Percentiles rank a stretch among this genome's conserved stretches.
These are phyloP conservation scores for Fusarium lateritium DNA, from an alignment of 2,329 filamentous ascomycete species.

Conservation along the genomic window DNA sequence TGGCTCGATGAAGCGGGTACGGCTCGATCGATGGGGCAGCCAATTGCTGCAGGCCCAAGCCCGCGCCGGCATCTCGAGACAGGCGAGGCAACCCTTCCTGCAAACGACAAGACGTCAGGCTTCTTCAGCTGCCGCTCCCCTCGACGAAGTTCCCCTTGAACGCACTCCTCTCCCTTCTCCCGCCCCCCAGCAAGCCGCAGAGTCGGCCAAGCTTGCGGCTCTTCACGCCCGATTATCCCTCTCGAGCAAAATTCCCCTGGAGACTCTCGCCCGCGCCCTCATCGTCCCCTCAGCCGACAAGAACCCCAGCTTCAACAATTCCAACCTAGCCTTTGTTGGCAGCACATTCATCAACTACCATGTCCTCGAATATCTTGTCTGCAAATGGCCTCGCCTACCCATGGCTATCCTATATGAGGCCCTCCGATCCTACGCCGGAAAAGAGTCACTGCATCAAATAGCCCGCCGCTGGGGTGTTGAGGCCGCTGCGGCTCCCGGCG, in stretches of 20 bases:
- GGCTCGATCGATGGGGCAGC: constrained; percentile 59
- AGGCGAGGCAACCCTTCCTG: constrained; percentile 48
- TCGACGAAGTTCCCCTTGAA: constrained; percentile 45
- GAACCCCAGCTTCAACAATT: constrained; percentile 88
- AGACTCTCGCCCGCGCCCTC: constrained; percentile 88
- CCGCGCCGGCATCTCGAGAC: constrained; percentile 47
- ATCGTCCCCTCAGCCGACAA: constrained; percentile 88
- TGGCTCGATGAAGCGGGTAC: constrained; percentile 60
- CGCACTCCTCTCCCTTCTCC: constrained; percentile 75
- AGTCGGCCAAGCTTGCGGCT: constrained; percentile 91
- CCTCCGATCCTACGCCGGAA: constrained; percentile 86
- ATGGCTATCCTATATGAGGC: constrained; percentile 89
- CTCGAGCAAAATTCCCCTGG: constrained; percentile 83
- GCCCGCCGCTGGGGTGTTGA: constrained; percentile 94
- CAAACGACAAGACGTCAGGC: constrained; percentile 48
- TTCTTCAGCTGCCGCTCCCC: constrained; percentile 51
- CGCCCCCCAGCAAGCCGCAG: constrained; percentile 73
- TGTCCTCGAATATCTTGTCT: constrained; percentile 88
- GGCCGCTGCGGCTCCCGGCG: constrained; percentile 85
- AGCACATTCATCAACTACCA: constrained; percentile 89
- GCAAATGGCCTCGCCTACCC: constrained; percentile 91
- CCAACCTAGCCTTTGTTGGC: constrained; percentile 84
- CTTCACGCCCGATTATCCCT: constrained; percentile 91
- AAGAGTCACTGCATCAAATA: constrained; percentile 79
- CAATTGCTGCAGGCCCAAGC: constrained; percentile 56